Evolutionary conservation across 169 alveolate genomes (phyloP), one percentile per base, ranked within the genome.

Genomic region (Plasmodium cynomolgi): DNA sequence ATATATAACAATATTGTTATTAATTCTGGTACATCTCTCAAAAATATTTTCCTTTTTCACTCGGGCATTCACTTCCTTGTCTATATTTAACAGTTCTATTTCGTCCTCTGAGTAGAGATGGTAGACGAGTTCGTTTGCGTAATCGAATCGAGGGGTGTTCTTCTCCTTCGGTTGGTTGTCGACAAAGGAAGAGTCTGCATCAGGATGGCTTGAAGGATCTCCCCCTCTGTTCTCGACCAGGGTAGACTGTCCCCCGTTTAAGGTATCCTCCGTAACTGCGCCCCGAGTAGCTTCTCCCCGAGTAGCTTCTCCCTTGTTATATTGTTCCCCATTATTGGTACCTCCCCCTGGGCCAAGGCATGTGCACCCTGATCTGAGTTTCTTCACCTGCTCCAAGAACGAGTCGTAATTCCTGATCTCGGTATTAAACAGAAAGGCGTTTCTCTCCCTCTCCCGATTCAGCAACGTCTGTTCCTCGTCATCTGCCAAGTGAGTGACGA

Each of bases 361-460:
- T 26, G 0, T 3, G 33, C 47, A 6, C 15, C 31, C 15, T 1
- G 0, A 1, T 34, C 62, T 58, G 68, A 7, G 73, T 6, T 31
- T 8, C 56, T 62, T 86, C 47, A 77, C 34, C 17, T 71, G n/a
- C 17, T 50, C 54, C n/a, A 79, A 86, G 31, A 80, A 77, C n/a
- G 17, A 11, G 15, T 54, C 81, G 33, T 77, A 75, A 6, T 54
- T 56, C 8, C 68, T 23, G 9, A 86, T 86, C 41, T 56, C 72
- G 11, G 93, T 86, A 23, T 86, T 86, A 86, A 72, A 86, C 26
- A 86, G 41, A n/a, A 86, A 86, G 47, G 29, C 34, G 68, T 86
- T 86, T 56, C 81, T 75, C 62, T 74, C 44, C 13, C 17, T 6
- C 33, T 37, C 93, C 71, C 44, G 23, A 11, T 77, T 72, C 15